Evolutionary conservation across 345 rosid species (phyloP).

Genomic region (Aquilaria malaccensis): DNA sequence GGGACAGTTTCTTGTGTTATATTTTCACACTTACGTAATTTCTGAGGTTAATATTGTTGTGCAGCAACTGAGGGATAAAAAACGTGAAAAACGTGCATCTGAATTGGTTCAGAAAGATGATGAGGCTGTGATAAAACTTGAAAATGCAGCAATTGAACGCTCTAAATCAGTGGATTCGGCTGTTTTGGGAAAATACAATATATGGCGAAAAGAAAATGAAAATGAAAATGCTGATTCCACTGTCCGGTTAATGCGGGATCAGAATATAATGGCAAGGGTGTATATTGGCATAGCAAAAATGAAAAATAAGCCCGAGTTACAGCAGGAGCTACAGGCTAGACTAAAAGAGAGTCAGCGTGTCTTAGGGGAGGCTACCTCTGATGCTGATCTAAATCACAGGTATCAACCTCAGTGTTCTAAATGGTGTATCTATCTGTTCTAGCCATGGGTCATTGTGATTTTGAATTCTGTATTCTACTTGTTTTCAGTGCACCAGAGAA

Average conservation of each 20-base stretch:
- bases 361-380: slow-evolving; percentile 65
- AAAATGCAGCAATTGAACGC: slow-evolving; percentile 91
- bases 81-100: slow-evolving; percentile 71
- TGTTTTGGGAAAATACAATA: slow-evolving; percentile 86
- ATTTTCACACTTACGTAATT: neutral
- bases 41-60: slow-evolving; percentile 14
- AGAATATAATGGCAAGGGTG: slow-evolving; percentile 93
- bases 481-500: slow-evolving; percentile 64
- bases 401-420: slow-evolving; percentile 16
- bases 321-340: slow-evolving; percentile 63
- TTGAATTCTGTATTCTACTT: slow-evolving; percentile 10
- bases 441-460: slow-evolving; percentile 1
- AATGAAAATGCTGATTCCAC: slow-evolving; percentile 85
- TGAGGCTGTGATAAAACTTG: slow-evolving; percentile 69
- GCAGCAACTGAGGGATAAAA: slow-evolving; percentile 90
- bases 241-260: slow-evolving; percentile 87
- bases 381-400: slow-evolving; percentile 83
- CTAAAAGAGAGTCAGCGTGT: slow-evolving; percentile 86
- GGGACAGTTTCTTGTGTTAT: slow-evolving; percentile 1
- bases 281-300: slow-evolving; percentile 72
- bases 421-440: slow-evolving; percentile 4
- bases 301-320: slow-evolving; percentile 62
- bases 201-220: slow-evolving; percentile 94
- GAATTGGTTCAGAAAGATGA: slow-evolving; percentile 64
- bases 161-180: slow-evolving; percentile 95